A percentile compares a stretch with the other conserved stretches of the same genome.
Conservation (phyloP, 1,139 yeast genomes). For the Maudiozyma humilis region DNA sequence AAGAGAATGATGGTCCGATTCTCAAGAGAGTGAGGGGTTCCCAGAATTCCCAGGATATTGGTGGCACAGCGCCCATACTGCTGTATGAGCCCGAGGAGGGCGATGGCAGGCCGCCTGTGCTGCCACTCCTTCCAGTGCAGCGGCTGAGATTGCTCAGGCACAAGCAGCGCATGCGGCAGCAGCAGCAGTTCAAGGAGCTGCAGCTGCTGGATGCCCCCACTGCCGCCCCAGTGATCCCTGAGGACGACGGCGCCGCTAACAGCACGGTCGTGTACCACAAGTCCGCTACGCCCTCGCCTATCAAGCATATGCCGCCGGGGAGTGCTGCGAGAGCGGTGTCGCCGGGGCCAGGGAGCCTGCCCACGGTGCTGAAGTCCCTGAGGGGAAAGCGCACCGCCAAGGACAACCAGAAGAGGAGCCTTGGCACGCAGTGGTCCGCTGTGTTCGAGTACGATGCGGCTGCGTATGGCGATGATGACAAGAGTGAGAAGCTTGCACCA, state of each 20-base stretch:
- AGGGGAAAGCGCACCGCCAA: background rate
- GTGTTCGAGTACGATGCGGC: conserved; percentile 21
- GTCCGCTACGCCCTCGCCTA: conserved; percentile 21
- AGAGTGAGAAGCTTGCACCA: background rate
- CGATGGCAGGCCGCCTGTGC: conserved; percentile 23
- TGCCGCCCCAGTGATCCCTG: background rate
- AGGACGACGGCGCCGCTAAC: too few species aligned
- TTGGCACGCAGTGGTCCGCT: conserved; percentile 26
- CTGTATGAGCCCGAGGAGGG: conserved; percentile 10
- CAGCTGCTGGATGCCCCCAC: background rate
- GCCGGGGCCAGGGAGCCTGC: background rate
- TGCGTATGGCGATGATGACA: conserved; percentile 1
- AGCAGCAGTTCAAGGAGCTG: conserved; percentile 5
- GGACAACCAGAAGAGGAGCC: conserved; percentile 2
- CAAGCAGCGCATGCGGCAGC: conserved; percentile 20
- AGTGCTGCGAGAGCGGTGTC: background rate
- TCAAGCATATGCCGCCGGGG: conserved; percentile 6
- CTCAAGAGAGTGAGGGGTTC: too few species aligned
- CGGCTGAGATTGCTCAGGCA: conserved; percentile 24
- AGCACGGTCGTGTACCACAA: conserved; percentile 7
- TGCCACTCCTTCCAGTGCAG: conserved; percentile 29
- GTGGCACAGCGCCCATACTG: conserved; percentile 7
- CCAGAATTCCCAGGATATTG: background rate
- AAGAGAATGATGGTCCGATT: too few species aligned
- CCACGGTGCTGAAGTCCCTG: background rate